Base-by-base conservation (phyloP, 352 stramenopile species). In the Phytophthora ramorum region DNA sequence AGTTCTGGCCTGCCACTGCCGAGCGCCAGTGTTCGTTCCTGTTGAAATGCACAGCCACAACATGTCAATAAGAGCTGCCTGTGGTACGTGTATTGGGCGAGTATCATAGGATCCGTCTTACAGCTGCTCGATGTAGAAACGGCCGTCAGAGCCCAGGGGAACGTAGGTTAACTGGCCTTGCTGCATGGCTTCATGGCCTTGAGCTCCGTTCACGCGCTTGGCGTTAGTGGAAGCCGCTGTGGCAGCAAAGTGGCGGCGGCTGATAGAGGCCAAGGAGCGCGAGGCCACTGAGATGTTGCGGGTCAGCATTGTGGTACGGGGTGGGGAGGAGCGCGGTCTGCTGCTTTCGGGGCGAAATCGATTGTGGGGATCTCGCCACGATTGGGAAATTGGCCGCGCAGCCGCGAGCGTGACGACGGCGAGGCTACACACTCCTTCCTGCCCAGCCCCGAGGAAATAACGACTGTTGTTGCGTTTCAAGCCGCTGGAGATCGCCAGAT, bases 21-120 rank as follows among this genome's bases (percentile, higher is more conserved):
- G 88, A 91, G 38, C 81, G 79, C 81, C 83, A 96, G 50, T 92
- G 78, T 41, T 89, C 82, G 48, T 81, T 87, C 47, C 76, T 85
- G 26, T 32, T 17, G 10, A 19, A 34, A 13, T 7, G 22, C 5
- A 45, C 22, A 40, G n/a, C 7, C 4, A 40, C 22, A 35, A 32
- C 16, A 44, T 7, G 22, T 56, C 38, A 62, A 41, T 43, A 4
- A 34, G 7, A 14, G n/a, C 19, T 47, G 8, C 17, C 7, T 12
- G 38, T 19, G 38, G 4, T 1, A n/a, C n/a, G n/a, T n/a, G n/a
- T n/a, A n/a, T n/a, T n/a, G n/a, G n/a, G n/a, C n/a, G n/a, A n/a
- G n/a, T n/a, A n/a, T n/a, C n/a, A 9, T 12, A 30, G 12, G 10
- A 9, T 28, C 8, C 28, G 38, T 1, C 73, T 34, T 68, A 81